Base-by-base conservation (phyloP, 2,329 filamentous ascomycete genomes). In the Penicillium glabrum region DNA sequence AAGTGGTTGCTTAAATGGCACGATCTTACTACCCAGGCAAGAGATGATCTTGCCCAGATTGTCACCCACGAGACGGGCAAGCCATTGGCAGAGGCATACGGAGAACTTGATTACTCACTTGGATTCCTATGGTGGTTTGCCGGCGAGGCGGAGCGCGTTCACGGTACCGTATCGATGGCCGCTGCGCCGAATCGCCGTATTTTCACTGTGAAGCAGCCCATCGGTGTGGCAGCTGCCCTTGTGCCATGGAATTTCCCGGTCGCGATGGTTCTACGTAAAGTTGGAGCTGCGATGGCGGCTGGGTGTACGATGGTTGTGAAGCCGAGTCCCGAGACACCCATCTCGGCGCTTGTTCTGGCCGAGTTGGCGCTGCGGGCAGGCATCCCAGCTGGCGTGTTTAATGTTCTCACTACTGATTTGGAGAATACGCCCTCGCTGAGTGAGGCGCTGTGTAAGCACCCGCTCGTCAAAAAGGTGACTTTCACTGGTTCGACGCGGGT, bases 281-380 rank as follows among this genome's bases (percentile, higher is more conserved):
- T 83, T 2, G 81, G 83, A 47, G 86, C 87, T 7, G 88, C 88
- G 1, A 73, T 90, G 39, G 88, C 88, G 1, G 88, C 88, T 3
- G 88, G 88, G 1, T 90, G 88, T 68, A 87, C 88, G 1, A 90
- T 93, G 85, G 80, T 93, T 29, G 80, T 85, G 16, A 91, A 91
- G 74, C 86, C 88, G 2, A 87, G 85, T 4, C 88, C 88, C 0
- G 88, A 91, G 70, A 86, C 84, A 1, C 84, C 85, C 0, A 76
- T 87, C 33, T 82, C 82, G 2, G 80, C 82, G 0, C 70, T 86
- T 16, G 77, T 80, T 2, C 68, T 87, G n/a, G 84, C 67, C 1
- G 62, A 76, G 41, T 71, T 87, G 31, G 83, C 84, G 11, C 72
- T 77, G 46, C 72, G 80, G 46, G 83, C 83, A 3, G 83, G 83